A percentile compares a stretch with the other conserved stretches of the same genome.
Conservation (phyloP, 2,329 filamentous ascomycete species). For the Basipetospora chlamydospora region DNA sequence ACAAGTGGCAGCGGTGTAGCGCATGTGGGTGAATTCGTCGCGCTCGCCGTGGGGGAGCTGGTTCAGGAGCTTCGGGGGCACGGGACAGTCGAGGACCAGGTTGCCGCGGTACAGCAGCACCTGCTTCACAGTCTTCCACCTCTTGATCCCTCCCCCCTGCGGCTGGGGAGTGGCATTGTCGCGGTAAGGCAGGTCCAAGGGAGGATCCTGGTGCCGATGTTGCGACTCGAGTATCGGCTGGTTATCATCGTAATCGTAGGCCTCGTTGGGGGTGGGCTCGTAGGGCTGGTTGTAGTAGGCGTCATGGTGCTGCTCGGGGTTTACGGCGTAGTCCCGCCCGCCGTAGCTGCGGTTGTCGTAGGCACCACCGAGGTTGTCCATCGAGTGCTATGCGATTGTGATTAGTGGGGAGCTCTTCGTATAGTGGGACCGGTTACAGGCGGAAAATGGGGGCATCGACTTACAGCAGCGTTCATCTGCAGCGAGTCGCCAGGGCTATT, state of each 20-base stretch:
- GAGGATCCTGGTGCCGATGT: constrained; percentile 31
- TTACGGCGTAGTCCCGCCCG: constrained; percentile 55
- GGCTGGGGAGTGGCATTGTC: not conserved
- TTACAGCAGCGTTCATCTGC: constrained; percentile 70
- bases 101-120: constrained; percentile 96
- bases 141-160: constrained; percentile 41
- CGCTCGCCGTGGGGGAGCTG: constrained; percentile 84
- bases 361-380: constrained; percentile 27
- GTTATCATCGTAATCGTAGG: constrained; percentile 49
- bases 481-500: constrained; percentile 54
- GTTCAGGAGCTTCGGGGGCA: constrained; percentile 75
- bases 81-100: constrained; percentile 88
- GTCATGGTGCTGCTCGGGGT: constrained; percentile 77
- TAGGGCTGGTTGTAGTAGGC: constrained; percentile 76
- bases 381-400: constrained; percentile 28
- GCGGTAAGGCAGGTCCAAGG: constrained; percentile 17
- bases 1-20: constrained; percentile 89
- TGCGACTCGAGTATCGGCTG: constrained; percentile 56
- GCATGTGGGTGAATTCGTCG: constrained; percentile 83
- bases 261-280: constrained; percentile 49
- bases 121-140: constrained; percentile 98
- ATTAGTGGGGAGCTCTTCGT: no score
- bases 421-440: no score
- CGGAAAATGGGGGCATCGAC: constrained; percentile 20
- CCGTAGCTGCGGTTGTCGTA: constrained; percentile 30